A percentile compares a stretch with the other conserved stretches of the same genome.
Conservation (phyloP, 441 rosid species). For the Theobroma grandiflorum region DNA sequence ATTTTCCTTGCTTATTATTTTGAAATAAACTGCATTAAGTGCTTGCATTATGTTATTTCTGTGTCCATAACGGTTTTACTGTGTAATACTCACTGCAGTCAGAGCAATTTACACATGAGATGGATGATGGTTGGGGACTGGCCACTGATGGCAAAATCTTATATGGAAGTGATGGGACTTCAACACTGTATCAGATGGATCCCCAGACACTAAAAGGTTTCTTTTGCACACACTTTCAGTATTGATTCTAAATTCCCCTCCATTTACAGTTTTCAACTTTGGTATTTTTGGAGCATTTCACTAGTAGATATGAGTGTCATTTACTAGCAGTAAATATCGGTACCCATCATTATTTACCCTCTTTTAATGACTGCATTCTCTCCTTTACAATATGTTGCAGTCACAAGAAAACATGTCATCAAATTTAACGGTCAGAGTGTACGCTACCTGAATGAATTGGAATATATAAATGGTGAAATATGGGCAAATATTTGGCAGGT, state of each 20-base stretch:
- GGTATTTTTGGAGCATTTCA: not conserved
- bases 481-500: conserved; percentile 99
- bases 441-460: conserved; percentile 84
- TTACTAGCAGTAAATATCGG: not conserved
- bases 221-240: conserved; percentile 19
- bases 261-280: conserved; percentile 14
- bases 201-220: conserved; percentile 79
- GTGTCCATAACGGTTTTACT: conserved; percentile 1
- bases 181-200: conserved; percentile 81
- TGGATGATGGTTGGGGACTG: conserved; percentile 98
- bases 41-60: not conserved
- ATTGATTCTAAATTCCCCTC: not conserved
- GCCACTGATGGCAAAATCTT: conserved; percentile 87
- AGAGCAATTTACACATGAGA: conserved; percentile 70
- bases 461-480: conserved; percentile 85
- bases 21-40: not conserved
- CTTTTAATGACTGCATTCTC: not conserved
- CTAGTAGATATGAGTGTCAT: not conserved
- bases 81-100: conserved; percentile 54
- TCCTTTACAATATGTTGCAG: conserved; percentile 46
- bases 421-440: conserved; percentile 69
- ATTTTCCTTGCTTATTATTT: not conserved
- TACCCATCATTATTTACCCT: not conserved
- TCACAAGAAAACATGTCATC: conserved; percentile 55
- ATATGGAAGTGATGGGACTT: conserved; percentile 93